phyloP scores from a whole-genome alignment of 2,329 filamentous ascomycete genomes.

The Ilyonectria destructans region DNA sequence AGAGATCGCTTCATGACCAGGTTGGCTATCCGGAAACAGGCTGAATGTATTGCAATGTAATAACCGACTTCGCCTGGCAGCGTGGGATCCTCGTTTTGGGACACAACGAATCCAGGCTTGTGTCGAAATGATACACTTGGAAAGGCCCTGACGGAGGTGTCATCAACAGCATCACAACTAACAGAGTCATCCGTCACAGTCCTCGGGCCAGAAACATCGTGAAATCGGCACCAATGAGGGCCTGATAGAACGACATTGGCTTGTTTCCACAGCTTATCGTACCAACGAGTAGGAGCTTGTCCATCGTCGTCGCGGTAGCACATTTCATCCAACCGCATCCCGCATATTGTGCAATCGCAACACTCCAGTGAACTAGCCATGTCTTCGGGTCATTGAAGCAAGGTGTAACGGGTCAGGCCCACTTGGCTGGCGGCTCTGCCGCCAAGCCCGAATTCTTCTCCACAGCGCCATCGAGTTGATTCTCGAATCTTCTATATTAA shows the following conservation, averaged over 20 bases:
- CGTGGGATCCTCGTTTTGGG: no score
- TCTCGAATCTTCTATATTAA: no score
- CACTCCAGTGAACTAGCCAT: conserved; percentile 22
- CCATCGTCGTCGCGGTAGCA: background rate
- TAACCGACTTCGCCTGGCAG: background rate
- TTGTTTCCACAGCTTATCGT: conserved; percentile 6
- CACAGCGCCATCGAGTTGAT: no score
- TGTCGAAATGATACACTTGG: background rate
- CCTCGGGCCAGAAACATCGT: no score
- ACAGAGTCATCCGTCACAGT: background rate
- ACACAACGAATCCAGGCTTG: no score
- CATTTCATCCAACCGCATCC: background rate
- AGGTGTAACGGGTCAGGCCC: no score
- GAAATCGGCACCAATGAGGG: background rate
- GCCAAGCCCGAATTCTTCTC: no score
- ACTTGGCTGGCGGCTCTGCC: no score
- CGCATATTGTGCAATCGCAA: conserved; percentile 24
- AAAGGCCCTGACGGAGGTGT: background rate
- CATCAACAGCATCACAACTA: background rate
- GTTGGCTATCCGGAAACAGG: conserved; percentile 14
- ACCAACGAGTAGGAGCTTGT: conserved; percentile 12
- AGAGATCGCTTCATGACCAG: conserved; percentile 5
- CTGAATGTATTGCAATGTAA: conserved; percentile 14
- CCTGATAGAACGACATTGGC: conserved; percentile 14
- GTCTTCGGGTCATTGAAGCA: background rate